phyloP scores from a whole-genome alignment of 768 basidiomycete genomes.

The Austroboletus festivus region DNA sequence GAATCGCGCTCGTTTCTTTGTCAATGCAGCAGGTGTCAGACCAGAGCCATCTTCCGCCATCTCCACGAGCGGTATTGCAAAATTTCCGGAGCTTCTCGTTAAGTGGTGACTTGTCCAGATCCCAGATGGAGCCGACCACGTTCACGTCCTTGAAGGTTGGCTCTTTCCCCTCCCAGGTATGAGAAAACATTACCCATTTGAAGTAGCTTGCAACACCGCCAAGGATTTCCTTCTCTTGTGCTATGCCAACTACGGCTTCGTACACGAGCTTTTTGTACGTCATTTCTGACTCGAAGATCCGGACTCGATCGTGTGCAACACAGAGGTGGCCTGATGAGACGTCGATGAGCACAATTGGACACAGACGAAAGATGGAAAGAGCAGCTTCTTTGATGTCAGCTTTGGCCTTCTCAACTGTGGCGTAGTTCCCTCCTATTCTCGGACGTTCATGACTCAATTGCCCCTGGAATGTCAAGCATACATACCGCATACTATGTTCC shows the following conservation, averaged over 20 bases:
- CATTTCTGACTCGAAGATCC: not conserved
- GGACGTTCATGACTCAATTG: not conserved
- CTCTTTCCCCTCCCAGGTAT: constrained; percentile 2
- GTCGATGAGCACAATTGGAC: not conserved
- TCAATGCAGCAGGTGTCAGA: constrained; percentile 2
- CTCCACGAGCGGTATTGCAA: not conserved
- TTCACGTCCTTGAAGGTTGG: not conserved
- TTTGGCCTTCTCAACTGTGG: not conserved
- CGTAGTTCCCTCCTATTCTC: not conserved
- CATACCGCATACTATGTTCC: not conserved
- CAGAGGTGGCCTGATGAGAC: not conserved
- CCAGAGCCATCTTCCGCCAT: constrained; percentile 3
- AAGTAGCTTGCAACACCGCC: not conserved
- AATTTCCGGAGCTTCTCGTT: constrained; percentile 1
- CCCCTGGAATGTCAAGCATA: not conserved
- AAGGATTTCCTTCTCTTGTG: not conserved
- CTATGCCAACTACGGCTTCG: not conserved
- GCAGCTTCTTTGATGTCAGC: not conserved
- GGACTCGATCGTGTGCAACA: not conserved
- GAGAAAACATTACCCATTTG: not conserved
- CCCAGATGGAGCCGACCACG: not conserved
- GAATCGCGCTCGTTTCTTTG: not conserved
- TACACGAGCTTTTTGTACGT: not conserved
- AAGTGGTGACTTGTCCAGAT: not conserved
- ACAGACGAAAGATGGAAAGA: not conserved